Evolutionary conservation across 768 basidiomycete genomes (phyloP), one percentile per base, ranked within the genome.

Genomic region (Lyophyllum shimeji): DNA sequence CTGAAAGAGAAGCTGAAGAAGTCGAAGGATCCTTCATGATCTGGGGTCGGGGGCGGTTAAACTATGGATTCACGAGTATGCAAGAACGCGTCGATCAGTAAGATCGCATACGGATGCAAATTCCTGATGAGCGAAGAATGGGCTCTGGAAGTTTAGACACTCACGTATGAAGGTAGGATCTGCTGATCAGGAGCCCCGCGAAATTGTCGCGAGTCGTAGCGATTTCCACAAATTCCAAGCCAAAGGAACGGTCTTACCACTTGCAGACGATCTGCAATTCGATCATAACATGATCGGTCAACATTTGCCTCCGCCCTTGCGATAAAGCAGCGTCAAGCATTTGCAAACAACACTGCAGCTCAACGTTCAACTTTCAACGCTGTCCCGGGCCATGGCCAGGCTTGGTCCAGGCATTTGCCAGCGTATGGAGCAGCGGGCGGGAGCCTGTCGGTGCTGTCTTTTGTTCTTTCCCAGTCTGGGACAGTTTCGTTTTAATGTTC

Each of bases 241-340:
- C 33, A 55, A 53, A 59, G 62, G 58, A 61, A 53, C 62, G 39
- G 33, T 50, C 46, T 59, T 63, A 52, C 62, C 57, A 55, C 57
- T 60, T 63, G 33, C 47, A 58, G 61, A 50, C 57, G 18, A 37
- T 37, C 34, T 17, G 34, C 7, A 39, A 39, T 52, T 53, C 50
- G 62, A 63, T 60, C 59, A 47, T 33, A 54, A 50, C 31, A 54
- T 54, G 40, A 49, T 49, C 47, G 47, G 15, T 9, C 5, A n/a
- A 3, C 43, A 27, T 33, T 7, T 34, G 56, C 4, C 15, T 9
- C 11, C 8, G 17, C 8, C 33, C 5, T 56, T 23, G 40, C 24
- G 45, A 57, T 57, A 52, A 57, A 52, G 20, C 55, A 50, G 3
- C 11, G 33, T 23, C 50, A 57, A 51, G 5, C 33, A 56, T 13